phyloP scores from a whole-genome alignment of 148 eudicot species.

The Simmondsia chinensis region DNA sequence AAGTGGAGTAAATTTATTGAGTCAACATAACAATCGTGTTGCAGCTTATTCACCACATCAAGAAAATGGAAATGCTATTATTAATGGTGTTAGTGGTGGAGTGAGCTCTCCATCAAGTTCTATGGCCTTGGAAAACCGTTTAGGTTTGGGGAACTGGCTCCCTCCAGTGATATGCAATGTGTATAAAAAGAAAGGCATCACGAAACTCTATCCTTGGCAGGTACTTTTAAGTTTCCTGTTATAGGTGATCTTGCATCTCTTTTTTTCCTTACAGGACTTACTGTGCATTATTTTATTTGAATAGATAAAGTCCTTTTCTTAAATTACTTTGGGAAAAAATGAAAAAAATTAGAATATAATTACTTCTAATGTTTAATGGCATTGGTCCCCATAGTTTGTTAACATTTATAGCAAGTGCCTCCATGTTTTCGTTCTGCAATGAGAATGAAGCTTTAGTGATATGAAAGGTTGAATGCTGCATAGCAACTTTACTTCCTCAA shows the following conservation, averaged over 20 bases:
- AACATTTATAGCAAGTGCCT: too few species aligned
- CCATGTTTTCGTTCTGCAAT: too few species aligned
- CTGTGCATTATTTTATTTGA: too few species aligned
- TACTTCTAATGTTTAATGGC: too few species aligned
- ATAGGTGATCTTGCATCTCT: background rate
- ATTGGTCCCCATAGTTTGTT: too few species aligned
- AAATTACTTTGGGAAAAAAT: too few species aligned
- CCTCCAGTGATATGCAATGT: conserved; percentile 64
- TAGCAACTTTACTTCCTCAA: too few species aligned
- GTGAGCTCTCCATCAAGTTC: conserved; percentile 65
- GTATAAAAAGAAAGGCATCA: conserved; percentile 66
- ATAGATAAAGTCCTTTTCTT: too few species aligned
- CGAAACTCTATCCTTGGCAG: conserved; percentile 90
- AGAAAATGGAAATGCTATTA: conserved; percentile 9
- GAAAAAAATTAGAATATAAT: too few species aligned
- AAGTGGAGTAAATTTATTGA: conserved; percentile 9
- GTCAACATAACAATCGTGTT: conserved; percentile 16
- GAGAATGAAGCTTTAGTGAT: too few species aligned
- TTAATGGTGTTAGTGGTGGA: conserved; percentile 18
- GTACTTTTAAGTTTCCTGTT: conserved; percentile 22
- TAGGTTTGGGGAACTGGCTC: conserved; percentile 76
- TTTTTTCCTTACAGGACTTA: background rate
- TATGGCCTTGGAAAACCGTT: conserved; percentile 26
- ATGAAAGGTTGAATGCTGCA: too few species aligned
- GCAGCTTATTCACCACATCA: conserved; percentile 27